Conservation (phyloP, 1,284 basidiomycete genomes). For the Boletus mariae region DNA sequence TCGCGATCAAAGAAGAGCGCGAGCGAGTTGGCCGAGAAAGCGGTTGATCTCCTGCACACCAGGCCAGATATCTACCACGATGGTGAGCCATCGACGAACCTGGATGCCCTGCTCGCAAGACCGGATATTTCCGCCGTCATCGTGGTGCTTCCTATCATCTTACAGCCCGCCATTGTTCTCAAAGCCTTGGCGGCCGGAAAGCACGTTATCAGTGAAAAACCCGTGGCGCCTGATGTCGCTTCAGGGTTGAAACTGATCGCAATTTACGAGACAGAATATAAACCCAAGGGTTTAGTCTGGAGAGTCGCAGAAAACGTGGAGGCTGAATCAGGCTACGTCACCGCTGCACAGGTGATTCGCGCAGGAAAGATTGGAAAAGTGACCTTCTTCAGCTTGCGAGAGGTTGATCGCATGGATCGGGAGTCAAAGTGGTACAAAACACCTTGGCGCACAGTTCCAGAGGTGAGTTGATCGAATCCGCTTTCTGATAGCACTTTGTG, state of each 20-base stretch:
- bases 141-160: conserved; percentile 72
- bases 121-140: conserved; percentile 70
- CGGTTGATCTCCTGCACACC: conserved; percentile 37
- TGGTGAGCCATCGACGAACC: conserved; percentile 39
- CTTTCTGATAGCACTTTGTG: background rate
- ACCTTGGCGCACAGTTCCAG: conserved; percentile 78
- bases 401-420: conserved; percentile 55
- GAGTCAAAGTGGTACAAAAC: conserved; percentile 76
- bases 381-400: conserved; percentile 56
- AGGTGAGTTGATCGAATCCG: conserved; percentile 44
- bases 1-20: conserved; percentile 72
- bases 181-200: conserved; percentile 69
- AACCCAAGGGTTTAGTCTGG: conserved; percentile 74
- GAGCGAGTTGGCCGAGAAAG: conserved; percentile 45
- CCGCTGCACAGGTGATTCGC: conserved; percentile 51
- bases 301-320: conserved; percentile 84
- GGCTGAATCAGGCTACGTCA: conserved; percentile 58
- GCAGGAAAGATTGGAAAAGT: conserved; percentile 63
- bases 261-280: conserved; percentile 61
- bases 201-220: conserved; percentile 85
- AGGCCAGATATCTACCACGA: conserved; percentile 58
- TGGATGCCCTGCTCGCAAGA: conserved; percentile 64
- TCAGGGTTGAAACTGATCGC: conserved; percentile 62
- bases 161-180: conserved; percentile 66
- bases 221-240: conserved; percentile 70